Evolutionary conservation across 169 alveolate species (phyloP), one percentile per base, ranked within the genome.

Genomic region (Plasmodium gallinaceum): DNA sequence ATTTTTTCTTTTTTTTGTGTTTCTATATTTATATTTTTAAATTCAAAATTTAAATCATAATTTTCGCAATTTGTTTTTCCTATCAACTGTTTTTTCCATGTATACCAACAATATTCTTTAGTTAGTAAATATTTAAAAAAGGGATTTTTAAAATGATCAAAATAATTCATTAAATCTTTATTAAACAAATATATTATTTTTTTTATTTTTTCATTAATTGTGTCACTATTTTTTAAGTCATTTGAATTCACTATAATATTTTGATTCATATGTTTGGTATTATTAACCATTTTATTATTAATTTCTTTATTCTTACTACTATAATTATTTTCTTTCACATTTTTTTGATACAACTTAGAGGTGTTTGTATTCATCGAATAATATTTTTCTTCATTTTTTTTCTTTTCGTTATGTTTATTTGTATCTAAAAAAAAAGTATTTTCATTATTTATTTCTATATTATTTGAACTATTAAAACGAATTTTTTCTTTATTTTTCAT

Each of bases 61-160:
- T 9, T 32, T 26, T 76, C 89, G 37, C 20, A 62, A 4, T 26
- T 48, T 37, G 20, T 43, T 9, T 76, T 76, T 10, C 46, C 26
- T 7, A 52, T n/a, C 45, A 76, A 45, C 16, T 76, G 75, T 51
- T 76, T 76, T 26, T 76, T 76, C 89, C 89, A 76, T 3, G 9
- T 51, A 51, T 76, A 76, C 89, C 89, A 76, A 26, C 78, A 64
- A 58, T 76, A 62, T 45, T 76, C 89, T 6, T 46, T 64, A 9
- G 61, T 10, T 12, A 76, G 18, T 20, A 76, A 42, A 22, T 4
- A 26, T 42, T 16, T 46, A 58, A 22, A 37, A 26, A 39, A 10
- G 20, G 22, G 16, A 3, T 46, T 48, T 62, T 16, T 64, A 8
- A 43, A 46, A 8, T 37, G 10, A 0, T 68, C 70, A 46, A 76